These are phyloP conservation scores for Xylaria sp. DNA, from an alignment of 495 filamentous ascomycete species.

Conservation along the genomic window DNA sequence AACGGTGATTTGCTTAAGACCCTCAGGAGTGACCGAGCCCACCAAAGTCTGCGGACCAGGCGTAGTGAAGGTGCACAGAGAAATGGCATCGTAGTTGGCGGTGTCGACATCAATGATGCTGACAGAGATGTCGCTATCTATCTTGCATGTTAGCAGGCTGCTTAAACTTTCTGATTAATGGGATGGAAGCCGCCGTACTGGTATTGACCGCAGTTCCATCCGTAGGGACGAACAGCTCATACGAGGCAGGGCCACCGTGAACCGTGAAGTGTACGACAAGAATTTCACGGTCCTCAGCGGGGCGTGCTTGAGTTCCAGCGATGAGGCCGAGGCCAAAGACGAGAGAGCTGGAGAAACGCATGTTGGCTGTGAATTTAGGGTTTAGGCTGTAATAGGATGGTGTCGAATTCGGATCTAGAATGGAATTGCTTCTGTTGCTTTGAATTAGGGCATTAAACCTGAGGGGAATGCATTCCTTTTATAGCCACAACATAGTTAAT, in stretches of 20 bases:
- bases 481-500: not conserved
- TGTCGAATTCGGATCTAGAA: not conserved
- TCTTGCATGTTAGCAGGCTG: not conserved
- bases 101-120: constrained; percentile 36
- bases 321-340: constrained; percentile 32
- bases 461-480: not conserved
- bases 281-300: constrained; percentile 24
- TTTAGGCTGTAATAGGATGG: not conserved
- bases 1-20: constrained; percentile 35
- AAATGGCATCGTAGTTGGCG: constrained; percentile 33
- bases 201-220: constrained; percentile 30
- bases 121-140: constrained; percentile 37
- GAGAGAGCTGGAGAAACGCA: constrained; percentile 33
- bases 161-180: not conserved
- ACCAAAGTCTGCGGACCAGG: constrained; percentile 32
- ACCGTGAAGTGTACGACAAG: constrained; percentile 33
- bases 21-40: constrained; percentile 30
- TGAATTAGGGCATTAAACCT: not conserved
- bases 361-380: constrained; percentile 8
- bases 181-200: constrained; percentile 20
- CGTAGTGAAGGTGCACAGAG: constrained; percentile 38
- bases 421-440: not conserved
- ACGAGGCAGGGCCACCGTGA: constrained; percentile 38
- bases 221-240: constrained; percentile 33
- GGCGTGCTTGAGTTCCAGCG: constrained; percentile 29